Evolutionary conservation across 345 rosid species (phyloP).

Genomic region (Hibiscus tridactylites): DNA sequence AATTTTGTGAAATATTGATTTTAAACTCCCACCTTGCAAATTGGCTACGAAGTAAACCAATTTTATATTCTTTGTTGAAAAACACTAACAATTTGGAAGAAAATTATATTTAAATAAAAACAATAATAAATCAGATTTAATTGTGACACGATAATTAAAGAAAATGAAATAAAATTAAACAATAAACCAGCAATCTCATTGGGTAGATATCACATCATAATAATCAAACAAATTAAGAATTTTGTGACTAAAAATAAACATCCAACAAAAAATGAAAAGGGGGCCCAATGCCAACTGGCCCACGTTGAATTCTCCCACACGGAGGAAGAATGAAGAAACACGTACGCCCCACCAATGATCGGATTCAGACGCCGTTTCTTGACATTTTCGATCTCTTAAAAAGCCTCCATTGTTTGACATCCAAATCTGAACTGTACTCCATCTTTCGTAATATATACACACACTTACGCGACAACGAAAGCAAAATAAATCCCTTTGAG

Average conservation of each 20-base stretch:
- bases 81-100: background rate
- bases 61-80: background rate
- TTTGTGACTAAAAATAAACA: background rate
- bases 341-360: background rate
- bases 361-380: background rate
- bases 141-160: no score
- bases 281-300: background rate
- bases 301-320: background rate
- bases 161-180: no score
- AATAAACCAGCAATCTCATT: no score
- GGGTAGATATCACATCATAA: no score
- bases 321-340: background rate
- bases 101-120: no score
- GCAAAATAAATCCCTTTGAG: no score
- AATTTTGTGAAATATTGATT: background rate
- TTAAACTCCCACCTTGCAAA: background rate
- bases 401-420: background rate
- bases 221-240: background rate
- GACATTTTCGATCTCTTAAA: background rate
- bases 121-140: no score
- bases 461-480: no score
- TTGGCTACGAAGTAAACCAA: background rate
- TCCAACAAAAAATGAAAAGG: background rate
- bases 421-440: slow-evolving; percentile 16
- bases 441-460: background rate